Evolutionary conservation across 768 basidiomycete species (phyloP).

Genomic region (Tulasnella sp.): DNA sequence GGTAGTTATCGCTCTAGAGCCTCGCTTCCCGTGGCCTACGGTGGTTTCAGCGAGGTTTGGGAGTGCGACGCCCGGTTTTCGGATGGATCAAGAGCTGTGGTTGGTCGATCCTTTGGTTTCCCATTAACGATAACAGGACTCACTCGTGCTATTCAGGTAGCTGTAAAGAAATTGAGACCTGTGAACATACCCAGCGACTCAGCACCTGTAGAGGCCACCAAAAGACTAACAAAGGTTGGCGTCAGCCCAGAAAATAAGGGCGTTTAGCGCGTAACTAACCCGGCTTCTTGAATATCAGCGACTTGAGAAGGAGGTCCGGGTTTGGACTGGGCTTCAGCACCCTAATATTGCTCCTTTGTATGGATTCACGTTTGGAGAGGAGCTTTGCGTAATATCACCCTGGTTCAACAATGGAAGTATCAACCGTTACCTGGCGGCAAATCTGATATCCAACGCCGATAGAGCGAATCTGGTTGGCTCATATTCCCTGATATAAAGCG

Average conservation of each 20-base stretch:
- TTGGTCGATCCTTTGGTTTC: too few relatives aligned
- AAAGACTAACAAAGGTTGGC: background rate
- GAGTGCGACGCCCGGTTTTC: too few relatives aligned
- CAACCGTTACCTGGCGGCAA: background rate
- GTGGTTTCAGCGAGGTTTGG: too few relatives aligned
- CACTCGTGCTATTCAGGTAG: background rate
- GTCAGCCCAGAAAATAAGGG: background rate
- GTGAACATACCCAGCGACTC: background rate
- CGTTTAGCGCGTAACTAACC: too few relatives aligned
- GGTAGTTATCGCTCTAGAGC: too few relatives aligned
- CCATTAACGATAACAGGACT: too few relatives aligned
- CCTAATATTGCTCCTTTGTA: background rate
- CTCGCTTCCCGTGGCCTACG: too few relatives aligned
- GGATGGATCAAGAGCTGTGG: too few relatives aligned
- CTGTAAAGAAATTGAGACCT: background rate
- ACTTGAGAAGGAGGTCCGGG: background rate
- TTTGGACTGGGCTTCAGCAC: background rate
- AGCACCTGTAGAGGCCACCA: background rate
- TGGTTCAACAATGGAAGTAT: background rate
- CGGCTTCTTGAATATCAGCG: background rate
- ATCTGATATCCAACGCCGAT: background rate
- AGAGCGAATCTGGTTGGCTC: background rate
- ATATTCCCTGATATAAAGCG: background rate
- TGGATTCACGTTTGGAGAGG: background rate
- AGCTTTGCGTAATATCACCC: background rate